These are phyloP conservation scores for Drosera spatulata DNA, from an alignment of 179 eudicot genomes.

Conservation along the genomic window DNA sequence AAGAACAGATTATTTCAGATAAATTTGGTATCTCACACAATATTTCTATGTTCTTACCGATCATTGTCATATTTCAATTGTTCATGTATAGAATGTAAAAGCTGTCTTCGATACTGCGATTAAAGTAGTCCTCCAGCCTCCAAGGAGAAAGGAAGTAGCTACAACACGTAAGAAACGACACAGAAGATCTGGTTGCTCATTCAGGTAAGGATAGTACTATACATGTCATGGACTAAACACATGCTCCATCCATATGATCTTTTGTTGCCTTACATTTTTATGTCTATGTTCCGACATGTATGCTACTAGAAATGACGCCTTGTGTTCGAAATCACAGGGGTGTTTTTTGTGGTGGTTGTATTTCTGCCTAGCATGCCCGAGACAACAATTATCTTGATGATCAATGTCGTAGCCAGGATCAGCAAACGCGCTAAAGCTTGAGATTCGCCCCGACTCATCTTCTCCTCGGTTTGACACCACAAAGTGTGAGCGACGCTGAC, in stretches of 20 bases:
- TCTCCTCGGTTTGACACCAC: too few species aligned
- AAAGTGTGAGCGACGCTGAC: too few species aligned
- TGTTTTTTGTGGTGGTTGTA: conserved; percentile 73
- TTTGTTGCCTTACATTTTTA: background rate
- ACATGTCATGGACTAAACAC: background rate
- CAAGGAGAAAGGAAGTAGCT: conserved; percentile 72
- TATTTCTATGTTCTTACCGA: background rate
- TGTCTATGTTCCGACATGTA: background rate
- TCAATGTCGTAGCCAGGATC: background rate
- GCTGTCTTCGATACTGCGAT: conserved; percentile 96
- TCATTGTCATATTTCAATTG: background rate
- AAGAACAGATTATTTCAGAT: background rate
- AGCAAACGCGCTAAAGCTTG: background rate
- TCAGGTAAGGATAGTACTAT: conserved; percentile 50
- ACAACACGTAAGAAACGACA: conserved; percentile 46
- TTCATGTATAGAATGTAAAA: conserved; percentile 65
- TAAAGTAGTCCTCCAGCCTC: conserved; percentile 97
- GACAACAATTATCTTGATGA: background rate
- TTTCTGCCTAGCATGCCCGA: conserved; percentile 14
- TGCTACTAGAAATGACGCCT: background rate
- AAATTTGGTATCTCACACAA: background rate
- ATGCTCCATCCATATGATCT: background rate
- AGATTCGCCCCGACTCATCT: too few species aligned
- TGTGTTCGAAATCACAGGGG: conserved; percentile 31
- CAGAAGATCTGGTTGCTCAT: conserved; percentile 68